These are phyloP conservation scores for Tolypocladium amazonense DNA, from an alignment of 2,329 filamentous ascomycete species.

Conservation along the genomic window DNA sequence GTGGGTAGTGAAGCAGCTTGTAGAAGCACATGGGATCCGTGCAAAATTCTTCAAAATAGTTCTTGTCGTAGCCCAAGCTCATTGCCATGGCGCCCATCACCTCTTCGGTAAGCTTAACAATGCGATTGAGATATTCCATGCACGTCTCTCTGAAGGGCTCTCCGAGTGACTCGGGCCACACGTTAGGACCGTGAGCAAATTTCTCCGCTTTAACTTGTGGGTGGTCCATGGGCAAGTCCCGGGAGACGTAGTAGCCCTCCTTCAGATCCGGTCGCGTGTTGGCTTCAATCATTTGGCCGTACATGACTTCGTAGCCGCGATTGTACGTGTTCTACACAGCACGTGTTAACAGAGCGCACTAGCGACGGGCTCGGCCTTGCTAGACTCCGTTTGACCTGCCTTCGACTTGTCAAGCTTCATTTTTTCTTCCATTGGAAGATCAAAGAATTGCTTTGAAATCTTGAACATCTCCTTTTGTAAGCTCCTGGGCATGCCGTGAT, in stretches of 20 bases:
- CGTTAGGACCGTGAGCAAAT: not conserved
- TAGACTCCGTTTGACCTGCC: not conserved
- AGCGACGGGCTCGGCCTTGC: not conserved
- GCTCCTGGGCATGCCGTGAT: not conserved
- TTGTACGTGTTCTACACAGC: not conserved
- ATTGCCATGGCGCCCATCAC: not conserved
- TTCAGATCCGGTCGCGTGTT: not conserved
- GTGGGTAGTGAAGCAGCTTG: not conserved
- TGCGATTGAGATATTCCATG: not conserved
- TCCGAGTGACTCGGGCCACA: not conserved
- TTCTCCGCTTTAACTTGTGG: not conserved
- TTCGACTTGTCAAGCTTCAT: not conserved
- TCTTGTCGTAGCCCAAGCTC: not conserved
- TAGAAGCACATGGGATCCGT: not conserved
- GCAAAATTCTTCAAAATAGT: not conserved
- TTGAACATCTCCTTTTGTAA: not conserved
- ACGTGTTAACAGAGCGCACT: not conserved
- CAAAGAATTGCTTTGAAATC: not conserved
- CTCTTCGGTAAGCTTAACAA: not conserved
- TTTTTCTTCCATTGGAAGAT: not conserved
- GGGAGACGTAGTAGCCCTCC: not conserved
- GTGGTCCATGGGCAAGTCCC: not conserved
- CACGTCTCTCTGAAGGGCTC: not conserved
- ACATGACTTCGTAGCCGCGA: not conserved
- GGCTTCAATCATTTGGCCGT: not conserved